Evolutionary conservation across 2,329 filamentous ascomycete genomes (phyloP), one percentile per base, ranked within the genome.

Genomic region (Fusarium hainanense): DNA sequence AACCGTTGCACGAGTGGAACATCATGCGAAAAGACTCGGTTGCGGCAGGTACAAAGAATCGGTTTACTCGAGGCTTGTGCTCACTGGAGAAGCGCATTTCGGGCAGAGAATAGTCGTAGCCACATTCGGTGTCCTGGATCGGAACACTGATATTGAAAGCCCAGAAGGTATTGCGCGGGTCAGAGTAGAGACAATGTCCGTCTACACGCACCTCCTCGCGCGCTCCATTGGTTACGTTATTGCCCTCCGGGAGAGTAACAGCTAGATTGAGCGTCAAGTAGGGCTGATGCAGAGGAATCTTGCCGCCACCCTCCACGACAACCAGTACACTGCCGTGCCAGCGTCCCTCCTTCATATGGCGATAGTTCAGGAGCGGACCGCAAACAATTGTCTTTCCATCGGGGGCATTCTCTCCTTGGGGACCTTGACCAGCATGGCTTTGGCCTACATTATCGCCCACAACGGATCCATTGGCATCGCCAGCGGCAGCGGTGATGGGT

Each of bases 1-100:
- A 99, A 18, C 96, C 97, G 79, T 99, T 99, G 83, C 96, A 98
- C 60, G 93, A 97, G 83, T 98, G 92, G 81, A 98, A 99, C 93
- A 98, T 97, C 77, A 98, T 92, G 77, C 97, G 93, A 95, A 99
- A 98, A 7, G 93, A 92, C 80, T 98, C 91, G 46, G 89, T 88
- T 61, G 86, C 85, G 14, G 92, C 93, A 14, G 96, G 95, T 7
- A 98, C 89, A 85, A 92, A 97, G 80, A 99, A 99, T 51, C 71
- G 88, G 82, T 86, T 97, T 83, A 78, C 80, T 63, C 82, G 83
- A 9, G 85, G 84, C 77, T 89, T 88, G 68, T 83, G 84, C 41
- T 83, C 81, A 69, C 86, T 87, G 54, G 84, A 82, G 75, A 90
- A 91, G 49, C 84, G 85, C 76, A 96, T 82, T 16, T 87, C 87